Conservation (phyloP, 2,329 filamentous ascomycete species). For the Nothophaeocryptopus gaeumannii region DNA sequence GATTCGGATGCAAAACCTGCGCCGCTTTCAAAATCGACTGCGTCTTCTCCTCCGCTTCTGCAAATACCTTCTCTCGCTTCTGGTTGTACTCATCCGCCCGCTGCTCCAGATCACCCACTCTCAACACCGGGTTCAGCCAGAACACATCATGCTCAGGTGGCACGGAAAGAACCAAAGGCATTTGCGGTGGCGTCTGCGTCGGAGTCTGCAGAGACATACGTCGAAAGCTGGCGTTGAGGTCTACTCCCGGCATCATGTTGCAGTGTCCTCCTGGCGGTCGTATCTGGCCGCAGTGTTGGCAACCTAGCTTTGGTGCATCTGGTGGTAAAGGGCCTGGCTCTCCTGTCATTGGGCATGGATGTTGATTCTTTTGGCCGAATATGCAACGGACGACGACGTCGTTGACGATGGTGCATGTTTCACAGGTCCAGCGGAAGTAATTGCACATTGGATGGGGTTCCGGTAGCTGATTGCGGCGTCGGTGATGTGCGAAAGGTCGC, state of each 20-base stretch:
- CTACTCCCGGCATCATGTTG: neutral
- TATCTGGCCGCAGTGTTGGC: slow-evolving; percentile 11
- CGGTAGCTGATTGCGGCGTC: too few relatives aligned
- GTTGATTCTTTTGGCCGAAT: slow-evolving; percentile 4
- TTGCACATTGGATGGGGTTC: slow-evolving; percentile 10
- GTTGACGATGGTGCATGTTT: slow-evolving; percentile 7
- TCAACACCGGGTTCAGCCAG: slow-evolving; percentile 6
- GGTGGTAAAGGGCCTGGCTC: slow-evolving; percentile 12
- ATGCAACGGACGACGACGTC: slow-evolving; percentile 16
- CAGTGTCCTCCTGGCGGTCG: neutral
- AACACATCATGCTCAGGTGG: slow-evolving; percentile 12
- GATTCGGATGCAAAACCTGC: neutral
- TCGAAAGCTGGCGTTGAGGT: slow-evolving; percentile 4
- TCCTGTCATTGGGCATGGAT: slow-evolving; percentile 9
- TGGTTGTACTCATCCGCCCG: slow-evolving; percentile 10
- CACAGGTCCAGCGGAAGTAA: slow-evolving; percentile 14
- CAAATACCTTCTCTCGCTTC: slow-evolving; percentile 6
- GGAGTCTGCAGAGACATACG: neutral
- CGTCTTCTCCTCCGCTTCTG: neutral
- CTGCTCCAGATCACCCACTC: slow-evolving; percentile 3
- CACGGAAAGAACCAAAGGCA: neutral
- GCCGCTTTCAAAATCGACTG: too few relatives aligned
- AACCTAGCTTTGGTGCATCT: slow-evolving; percentile 15
- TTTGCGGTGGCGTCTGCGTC: neutral
- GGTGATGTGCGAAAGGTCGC: too few relatives aligned